Percentiles rank a stretch among this genome's conserved stretches.
Evolutionary conservation across 2,329 filamentous ascomycete species (phyloP).

Genomic region (Aspergillus sojae): DNA sequence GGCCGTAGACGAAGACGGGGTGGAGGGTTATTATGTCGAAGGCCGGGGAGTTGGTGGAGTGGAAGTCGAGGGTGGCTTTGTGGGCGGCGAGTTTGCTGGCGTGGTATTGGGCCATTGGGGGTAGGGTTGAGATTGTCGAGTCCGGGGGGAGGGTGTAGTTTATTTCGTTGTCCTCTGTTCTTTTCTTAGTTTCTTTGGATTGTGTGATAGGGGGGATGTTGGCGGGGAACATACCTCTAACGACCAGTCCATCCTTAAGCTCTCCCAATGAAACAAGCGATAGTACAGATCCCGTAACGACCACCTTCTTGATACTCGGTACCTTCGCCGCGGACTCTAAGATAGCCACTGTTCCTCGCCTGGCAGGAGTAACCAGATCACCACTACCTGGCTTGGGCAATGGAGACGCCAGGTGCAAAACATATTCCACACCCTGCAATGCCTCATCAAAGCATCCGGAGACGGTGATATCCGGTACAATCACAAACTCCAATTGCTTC

Average conservation of each 20-base stretch:
- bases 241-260: neutral
- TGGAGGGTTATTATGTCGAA: slow-evolving; percentile 23
- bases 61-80: slow-evolving; percentile 21
- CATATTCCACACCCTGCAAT: slow-evolving; percentile 19
- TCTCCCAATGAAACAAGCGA: slow-evolving; percentile 4
- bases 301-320: slow-evolving; percentile 9
- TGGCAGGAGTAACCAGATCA: slow-evolving; percentile 12
- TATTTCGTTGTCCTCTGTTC: slow-evolving; percentile 5
- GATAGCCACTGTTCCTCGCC: slow-evolving; percentile 1
- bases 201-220: too few relatives aligned
- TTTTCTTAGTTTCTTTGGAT: neutral
- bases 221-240: neutral
- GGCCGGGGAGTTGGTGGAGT: neutral
- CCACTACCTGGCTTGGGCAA: slow-evolving; percentile 8
- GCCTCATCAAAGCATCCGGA: slow-evolving; percentile 10
- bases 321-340: slow-evolving; percentile 3
- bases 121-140: slow-evolving; percentile 6
- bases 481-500: slow-evolving; percentile 15
- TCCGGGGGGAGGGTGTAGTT: slow-evolving; percentile 15
- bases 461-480: slow-evolving; percentile 22
- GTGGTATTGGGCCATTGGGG: slow-evolving; percentile 13
- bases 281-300: slow-evolving; percentile 4
- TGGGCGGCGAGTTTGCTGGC: slow-evolving; percentile 22
- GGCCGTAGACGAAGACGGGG: slow-evolving; percentile 22
- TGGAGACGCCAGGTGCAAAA: slow-evolving; percentile 27